These are phyloP conservation scores for Salvia splendens DNA, from an alignment of 257 asterid species.

Conservation along the genomic window DNA sequence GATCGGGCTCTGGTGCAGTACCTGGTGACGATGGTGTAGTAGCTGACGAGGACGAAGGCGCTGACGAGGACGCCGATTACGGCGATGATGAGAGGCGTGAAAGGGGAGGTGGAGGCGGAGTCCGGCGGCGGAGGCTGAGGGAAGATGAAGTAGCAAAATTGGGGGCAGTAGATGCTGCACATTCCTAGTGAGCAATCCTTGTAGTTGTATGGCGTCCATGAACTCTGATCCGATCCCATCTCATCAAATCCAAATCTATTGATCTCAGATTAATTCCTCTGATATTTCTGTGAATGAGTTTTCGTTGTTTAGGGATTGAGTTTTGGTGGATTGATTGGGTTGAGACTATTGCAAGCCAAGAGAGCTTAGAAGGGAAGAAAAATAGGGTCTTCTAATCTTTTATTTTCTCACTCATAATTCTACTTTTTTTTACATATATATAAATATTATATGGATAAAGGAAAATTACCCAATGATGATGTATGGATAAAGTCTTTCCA, in stretches of 20 bases:
- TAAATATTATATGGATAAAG: no score
- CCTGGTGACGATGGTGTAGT: constrained; percentile 52
- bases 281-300: not conserved
- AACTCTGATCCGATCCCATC: constrained; percentile 62
- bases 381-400: constrained; percentile 3
- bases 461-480: no score
- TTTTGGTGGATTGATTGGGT: not conserved
- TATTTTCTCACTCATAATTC: no score
- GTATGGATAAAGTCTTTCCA: no score
- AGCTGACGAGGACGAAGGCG: constrained; percentile 49
- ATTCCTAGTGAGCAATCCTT: constrained; percentile 65
- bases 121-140: constrained; percentile 68
- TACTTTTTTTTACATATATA: no score
- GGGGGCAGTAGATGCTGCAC: constrained; percentile 81
- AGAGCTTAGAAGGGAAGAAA: constrained; percentile 47
- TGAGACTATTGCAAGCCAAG: constrained; percentile 33
- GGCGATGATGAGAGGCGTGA: constrained; percentile 63
- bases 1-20: constrained; percentile 44
- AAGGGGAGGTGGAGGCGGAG: constrained; percentile 35
- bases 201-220: constrained; percentile 66
- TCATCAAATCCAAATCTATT: not conserved
- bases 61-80: constrained; percentile 44
- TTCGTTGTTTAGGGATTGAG: not conserved
- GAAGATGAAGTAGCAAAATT: constrained; percentile 70
- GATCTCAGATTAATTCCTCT: not conserved